These are phyloP conservation scores for Citrus cavaleriei DNA, from an alignment of 345 rosid species.

Conservation along the genomic window DNA sequence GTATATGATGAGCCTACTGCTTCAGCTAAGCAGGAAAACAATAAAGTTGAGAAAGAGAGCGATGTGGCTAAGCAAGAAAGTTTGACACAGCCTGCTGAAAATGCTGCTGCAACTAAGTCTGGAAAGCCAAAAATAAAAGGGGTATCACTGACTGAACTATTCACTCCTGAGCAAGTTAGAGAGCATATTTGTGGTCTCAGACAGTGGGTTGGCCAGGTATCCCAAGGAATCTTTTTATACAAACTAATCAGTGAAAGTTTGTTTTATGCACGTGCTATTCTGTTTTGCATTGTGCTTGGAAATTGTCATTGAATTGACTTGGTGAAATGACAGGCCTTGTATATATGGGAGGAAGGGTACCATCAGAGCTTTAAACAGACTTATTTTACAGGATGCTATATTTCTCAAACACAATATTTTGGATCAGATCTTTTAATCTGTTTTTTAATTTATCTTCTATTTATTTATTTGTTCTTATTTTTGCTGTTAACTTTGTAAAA, in stretches of 20 bases:
- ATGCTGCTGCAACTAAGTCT: slow-evolving; percentile 51
- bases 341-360: not conserved
- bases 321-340: not conserved
- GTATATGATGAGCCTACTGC: slow-evolving; percentile 27
- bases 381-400: not conserved
- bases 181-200: slow-evolving; percentile 94
- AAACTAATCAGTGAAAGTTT: not conserved
- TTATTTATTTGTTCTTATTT: not conserved
- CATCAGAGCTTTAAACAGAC: not conserved
- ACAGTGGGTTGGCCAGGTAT: slow-evolving; percentile 99
- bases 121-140: slow-evolving; percentile 97
- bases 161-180: slow-evolving; percentile 96
- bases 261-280: not conserved
- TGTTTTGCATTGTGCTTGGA: not conserved
- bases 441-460: not conserved
- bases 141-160: slow-evolving; percentile 89
- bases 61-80: slow-evolving; percentile 56
- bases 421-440: not conserved
- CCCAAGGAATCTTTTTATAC: slow-evolving; percentile 3
- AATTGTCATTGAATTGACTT: not conserved
- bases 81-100: slow-evolving; percentile 42
- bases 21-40: slow-evolving; percentile 42
- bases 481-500: not conserved
- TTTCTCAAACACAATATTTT: not conserved
- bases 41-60: slow-evolving; percentile 49